phyloP scores from a whole-genome alignment of 805 yeast genomes.

The Debaryomyces maramus region DNA sequence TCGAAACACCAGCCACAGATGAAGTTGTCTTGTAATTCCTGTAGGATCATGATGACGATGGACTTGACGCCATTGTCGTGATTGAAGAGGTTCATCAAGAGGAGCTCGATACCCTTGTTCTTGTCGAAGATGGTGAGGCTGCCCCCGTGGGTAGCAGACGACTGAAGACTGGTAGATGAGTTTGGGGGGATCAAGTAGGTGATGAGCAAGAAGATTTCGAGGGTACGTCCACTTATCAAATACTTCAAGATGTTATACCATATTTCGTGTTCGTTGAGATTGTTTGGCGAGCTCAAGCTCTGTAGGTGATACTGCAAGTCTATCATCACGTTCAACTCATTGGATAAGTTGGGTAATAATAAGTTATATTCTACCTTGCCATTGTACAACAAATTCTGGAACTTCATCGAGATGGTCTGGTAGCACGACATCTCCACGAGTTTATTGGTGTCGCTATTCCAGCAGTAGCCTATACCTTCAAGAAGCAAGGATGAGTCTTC shows the following conservation, averaged over 20 bases:
- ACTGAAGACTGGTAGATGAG: slow-evolving; percentile 38
- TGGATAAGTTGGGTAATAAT: slow-evolving; percentile 34
- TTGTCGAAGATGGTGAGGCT: slow-evolving; percentile 42
- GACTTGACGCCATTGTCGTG: slow-evolving; percentile 40
- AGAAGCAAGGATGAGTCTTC: slow-evolving; percentile 27
- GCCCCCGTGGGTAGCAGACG: slow-evolving; percentile 40
- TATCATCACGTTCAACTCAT: slow-evolving; percentile 43
- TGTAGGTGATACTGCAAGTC: slow-evolving; percentile 45
- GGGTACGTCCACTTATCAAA: slow-evolving; percentile 40
- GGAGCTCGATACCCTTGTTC: slow-evolving; percentile 44
- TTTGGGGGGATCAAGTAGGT: slow-evolving; percentile 45
- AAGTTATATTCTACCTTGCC: slow-evolving; percentile 34
- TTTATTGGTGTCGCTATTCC: slow-evolving; percentile 44
- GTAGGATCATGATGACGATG: slow-evolving; percentile 41
- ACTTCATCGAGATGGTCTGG: slow-evolving; percentile 36
- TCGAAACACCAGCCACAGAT: slow-evolving; percentile 47
- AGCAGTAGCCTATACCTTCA: slow-evolving; percentile 45
- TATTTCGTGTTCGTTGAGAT: slow-evolving; percentile 26
- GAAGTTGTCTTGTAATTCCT: slow-evolving; percentile 43
- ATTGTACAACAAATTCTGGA: slow-evolving; percentile 32
- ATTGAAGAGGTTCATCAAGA: slow-evolving; percentile 42
- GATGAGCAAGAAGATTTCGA: slow-evolving; percentile 39
- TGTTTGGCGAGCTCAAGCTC: slow-evolving; percentile 22
- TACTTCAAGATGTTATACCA: slow-evolving; percentile 46
- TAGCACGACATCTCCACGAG: slow-evolving; percentile 42